A percentile compares a stretch with the other conserved stretches of the same genome.
These are phyloP conservation scores for Symbiodinium natans DNA, from an alignment of 73 alveolate genomes.

Conservation along the genomic window DNA sequence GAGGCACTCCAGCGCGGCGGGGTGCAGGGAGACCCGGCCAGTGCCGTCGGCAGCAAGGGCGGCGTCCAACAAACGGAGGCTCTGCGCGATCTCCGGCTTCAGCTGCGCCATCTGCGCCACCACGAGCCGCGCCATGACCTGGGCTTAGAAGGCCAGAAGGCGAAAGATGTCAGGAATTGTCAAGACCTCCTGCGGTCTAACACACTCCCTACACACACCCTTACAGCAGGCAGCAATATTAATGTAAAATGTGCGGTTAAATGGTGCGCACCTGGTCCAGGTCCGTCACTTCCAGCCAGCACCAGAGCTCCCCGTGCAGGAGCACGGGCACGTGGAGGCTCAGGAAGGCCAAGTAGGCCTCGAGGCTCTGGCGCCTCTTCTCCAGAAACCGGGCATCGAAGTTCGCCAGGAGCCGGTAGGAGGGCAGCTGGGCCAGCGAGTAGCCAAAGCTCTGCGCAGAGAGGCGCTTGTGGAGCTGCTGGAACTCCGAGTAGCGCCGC, in stretches of 20 bases:
- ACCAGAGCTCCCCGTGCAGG: not conserved
- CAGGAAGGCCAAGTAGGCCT: not conserved
- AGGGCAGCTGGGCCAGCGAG: slow-evolving; percentile 14
- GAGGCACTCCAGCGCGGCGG: not conserved
- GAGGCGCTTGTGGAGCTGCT: slow-evolving; percentile 1
- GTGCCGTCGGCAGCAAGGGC: too few relatives aligned
- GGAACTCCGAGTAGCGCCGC: slow-evolving; percentile 13
- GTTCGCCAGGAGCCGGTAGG: not conserved
- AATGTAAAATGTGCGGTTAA: too few relatives aligned
- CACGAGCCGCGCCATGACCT: too few relatives aligned
- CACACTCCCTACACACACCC: too few relatives aligned
- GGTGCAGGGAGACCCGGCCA: not conserved
- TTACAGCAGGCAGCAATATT: too few relatives aligned
- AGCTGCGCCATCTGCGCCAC: too few relatives aligned
- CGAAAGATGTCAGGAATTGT: too few relatives aligned
- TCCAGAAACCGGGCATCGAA: not conserved
- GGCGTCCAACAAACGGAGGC: too few relatives aligned
- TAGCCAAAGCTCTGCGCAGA: not conserved
- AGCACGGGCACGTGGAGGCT: not conserved
- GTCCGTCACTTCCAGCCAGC: not conserved
- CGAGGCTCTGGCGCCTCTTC: not conserved
- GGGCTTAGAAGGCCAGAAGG: too few relatives aligned
- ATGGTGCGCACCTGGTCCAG: not conserved
- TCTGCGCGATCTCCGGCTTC: too few relatives aligned
- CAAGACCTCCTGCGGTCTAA: too few relatives aligned